These are phyloP conservation scores for Trichoderma lentiforme DNA, from an alignment of 2,329 filamentous ascomycete species.

Conservation along the genomic window DNA sequence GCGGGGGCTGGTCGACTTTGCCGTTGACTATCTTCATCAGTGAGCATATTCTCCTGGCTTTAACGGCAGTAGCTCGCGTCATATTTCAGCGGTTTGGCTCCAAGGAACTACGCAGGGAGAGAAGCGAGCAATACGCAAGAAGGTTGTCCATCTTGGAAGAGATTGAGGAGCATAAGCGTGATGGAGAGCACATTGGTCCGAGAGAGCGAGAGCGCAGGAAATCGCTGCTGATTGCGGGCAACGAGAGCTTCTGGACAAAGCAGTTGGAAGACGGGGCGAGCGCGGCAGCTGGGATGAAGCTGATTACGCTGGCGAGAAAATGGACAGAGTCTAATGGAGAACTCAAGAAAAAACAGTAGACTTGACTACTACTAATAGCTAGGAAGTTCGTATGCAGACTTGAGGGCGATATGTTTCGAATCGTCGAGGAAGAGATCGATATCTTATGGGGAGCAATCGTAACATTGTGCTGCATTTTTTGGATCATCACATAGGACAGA, in stretches of 20 bases:
- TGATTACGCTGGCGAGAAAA: conserved; percentile 34
- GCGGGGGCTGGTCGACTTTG: conserved; percentile 61
- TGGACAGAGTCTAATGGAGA: conserved; percentile 18
- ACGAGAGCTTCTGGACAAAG: conserved; percentile 41
- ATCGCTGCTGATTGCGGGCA: conserved; percentile 33
- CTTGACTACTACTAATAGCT: background rate
- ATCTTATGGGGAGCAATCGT: no score
- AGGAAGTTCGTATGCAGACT: background rate
- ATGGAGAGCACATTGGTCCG: conserved; percentile 31
- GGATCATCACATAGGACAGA: no score
- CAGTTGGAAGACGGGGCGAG: conserved; percentile 41
- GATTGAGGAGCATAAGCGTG: conserved; percentile 38
- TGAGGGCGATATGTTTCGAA: background rate
- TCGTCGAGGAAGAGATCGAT: no score
- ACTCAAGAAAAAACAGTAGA: conserved; percentile 6
- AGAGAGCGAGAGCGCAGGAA: conserved; percentile 39
- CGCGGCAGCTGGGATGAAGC: conserved; percentile 30
- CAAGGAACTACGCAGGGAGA: conserved; percentile 39
- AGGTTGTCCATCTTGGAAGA: conserved; percentile 39
- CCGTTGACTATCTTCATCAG: conserved; percentile 69
- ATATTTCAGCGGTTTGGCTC: conserved; percentile 39
- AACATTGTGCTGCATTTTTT: no score
- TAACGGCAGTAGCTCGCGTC: conserved; percentile 44
- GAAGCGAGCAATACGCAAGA: conserved; percentile 37
- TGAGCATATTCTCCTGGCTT: conserved; percentile 67